Conservation (phyloP, 2,329 filamentous ascomycete genomes). For the Microcyclospora tardicrescens region DNA sequence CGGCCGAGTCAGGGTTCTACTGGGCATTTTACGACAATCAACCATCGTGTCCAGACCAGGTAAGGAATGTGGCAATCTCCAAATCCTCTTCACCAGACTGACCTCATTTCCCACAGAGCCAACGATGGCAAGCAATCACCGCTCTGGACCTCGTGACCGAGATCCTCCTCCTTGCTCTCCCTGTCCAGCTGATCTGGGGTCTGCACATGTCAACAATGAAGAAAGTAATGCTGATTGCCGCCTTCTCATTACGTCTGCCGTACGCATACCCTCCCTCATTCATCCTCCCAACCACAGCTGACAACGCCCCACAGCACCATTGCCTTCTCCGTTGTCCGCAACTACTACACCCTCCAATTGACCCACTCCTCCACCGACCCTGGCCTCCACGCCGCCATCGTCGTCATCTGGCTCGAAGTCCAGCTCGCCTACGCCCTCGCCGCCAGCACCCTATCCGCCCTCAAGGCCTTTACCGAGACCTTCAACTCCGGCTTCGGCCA, state of each 20-base stretch:
- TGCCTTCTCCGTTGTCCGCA: constrained; percentile 22
- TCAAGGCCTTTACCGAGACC: constrained; percentile 29
- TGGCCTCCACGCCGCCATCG: constrained; percentile 20
- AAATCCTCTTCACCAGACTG: neutral
- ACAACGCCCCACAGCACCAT: constrained; percentile 16
- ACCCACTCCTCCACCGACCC: constrained; percentile 16
- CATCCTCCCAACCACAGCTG: constrained; percentile 1
- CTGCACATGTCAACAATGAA: constrained; percentile 25
- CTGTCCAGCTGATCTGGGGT: constrained; percentile 23
- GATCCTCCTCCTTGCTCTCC: constrained; percentile 19
- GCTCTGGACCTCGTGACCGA: constrained; percentile 28
- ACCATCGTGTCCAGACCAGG: constrained; percentile 16
- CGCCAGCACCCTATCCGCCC: constrained; percentile 28
- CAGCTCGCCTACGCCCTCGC: constrained; percentile 30
- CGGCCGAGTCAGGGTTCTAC: constrained; percentile 15
- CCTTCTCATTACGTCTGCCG: constrained; percentile 27
- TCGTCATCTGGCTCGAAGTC: constrained; percentile 25
- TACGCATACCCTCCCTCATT: constrained; percentile 9
- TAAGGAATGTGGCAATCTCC: constrained; percentile 4
- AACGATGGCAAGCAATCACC: constrained; percentile 27
- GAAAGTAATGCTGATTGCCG: constrained; percentile 24
- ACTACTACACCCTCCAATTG: constrained; percentile 22
- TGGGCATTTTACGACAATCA: constrained; percentile 17
- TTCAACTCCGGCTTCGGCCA: constrained; percentile 30
- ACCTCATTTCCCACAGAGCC: constrained; percentile 9